A percentile compares a stretch with the other conserved stretches of the same genome.
phyloP scores from a whole-genome alignment of 257 asterid species.

The Penstemon eatonii region DNA sequence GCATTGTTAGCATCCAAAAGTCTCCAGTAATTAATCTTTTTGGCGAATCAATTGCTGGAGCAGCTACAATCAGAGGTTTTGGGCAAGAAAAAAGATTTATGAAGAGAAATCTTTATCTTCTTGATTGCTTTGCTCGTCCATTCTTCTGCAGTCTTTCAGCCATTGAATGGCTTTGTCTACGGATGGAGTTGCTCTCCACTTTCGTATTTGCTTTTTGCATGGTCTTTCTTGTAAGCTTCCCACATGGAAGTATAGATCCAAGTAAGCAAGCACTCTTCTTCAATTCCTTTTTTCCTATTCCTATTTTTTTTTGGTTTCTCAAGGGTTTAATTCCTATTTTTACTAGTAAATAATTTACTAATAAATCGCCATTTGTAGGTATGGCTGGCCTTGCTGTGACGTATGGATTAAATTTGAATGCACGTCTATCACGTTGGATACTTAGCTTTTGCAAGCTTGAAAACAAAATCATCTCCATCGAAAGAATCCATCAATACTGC shows the following conservation, averaged over 20 bases:
- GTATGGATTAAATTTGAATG: constrained; percentile 91
- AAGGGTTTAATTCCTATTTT: constrained; percentile 6
- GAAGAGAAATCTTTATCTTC: constrained; percentile 96
- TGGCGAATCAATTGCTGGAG: constrained; percentile 96
- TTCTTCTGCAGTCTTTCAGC: constrained; percentile 97
- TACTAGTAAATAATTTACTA: background rate
- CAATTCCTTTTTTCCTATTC: background rate
- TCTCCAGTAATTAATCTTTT: constrained; percentile 95
- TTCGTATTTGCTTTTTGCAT: constrained; percentile 95
- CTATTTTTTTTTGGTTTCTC: background rate
- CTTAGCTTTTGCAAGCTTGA: constrained; percentile 99
- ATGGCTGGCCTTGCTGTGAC: constrained; percentile 99
- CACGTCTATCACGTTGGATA: constrained; percentile 96
- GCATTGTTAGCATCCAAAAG: constrained; percentile 98
- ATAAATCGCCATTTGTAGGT: constrained; percentile 38
- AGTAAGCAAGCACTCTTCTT: constrained; percentile 48
- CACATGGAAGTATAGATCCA: constrained; percentile 90
- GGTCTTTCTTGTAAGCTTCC: constrained; percentile 96
- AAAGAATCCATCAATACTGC: constrained; percentile 94
- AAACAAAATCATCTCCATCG: constrained; percentile 93
- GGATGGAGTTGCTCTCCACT: constrained; percentile 98
- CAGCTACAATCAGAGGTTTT: constrained; percentile 96
- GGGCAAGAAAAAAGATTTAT: constrained; percentile 98
- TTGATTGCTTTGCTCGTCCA: constrained; percentile 98
- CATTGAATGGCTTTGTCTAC: constrained; percentile 97